A percentile compares a stretch with the other conserved stretches of the same genome.
Evolutionary conservation across 768 basidiomycete species (phyloP).

Genomic region (Podaxis sp.): DNA sequence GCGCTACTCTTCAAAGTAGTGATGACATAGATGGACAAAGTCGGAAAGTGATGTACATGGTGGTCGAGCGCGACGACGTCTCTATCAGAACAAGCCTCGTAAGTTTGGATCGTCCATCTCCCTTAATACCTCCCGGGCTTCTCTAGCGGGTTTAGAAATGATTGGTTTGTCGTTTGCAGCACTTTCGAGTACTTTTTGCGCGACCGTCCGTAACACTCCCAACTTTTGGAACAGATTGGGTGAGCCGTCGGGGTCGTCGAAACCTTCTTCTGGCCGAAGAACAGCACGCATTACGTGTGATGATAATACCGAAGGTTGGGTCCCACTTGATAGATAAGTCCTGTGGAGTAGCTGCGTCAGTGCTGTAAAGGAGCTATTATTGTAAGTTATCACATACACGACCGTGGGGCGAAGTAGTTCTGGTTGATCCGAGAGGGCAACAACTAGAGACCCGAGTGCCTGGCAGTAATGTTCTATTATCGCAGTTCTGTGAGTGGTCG

Average conservation of each 20-base stretch:
- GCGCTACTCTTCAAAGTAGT: too few species aligned
- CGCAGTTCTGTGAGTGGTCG: background rate
- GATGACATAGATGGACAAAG: too few species aligned
- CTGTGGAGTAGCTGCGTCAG: conserved; percentile 31
- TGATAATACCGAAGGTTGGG: conserved; percentile 60
- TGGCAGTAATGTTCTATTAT: conserved; percentile 65
- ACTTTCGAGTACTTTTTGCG: conserved; percentile 72
- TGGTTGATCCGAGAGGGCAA: conserved; percentile 59
- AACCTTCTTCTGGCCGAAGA: conserved; percentile 49
- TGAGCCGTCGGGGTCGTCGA: conserved; percentile 26
- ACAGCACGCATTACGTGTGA: conserved; percentile 61
- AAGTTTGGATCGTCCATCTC: conserved; percentile 41
- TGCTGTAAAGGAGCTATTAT: conserved; percentile 2
- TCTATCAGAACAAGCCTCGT: conserved; percentile 39
- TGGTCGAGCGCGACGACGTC: background rate
- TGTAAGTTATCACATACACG: conserved; percentile 43
- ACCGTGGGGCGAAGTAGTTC: conserved; percentile 66
- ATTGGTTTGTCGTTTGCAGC: conserved; percentile 65
- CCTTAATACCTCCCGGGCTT: conserved; percentile 72
- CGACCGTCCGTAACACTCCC: conserved; percentile 56
- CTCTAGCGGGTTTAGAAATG: conserved; percentile 77
- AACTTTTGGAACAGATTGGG: conserved; percentile 67
- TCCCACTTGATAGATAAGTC: conserved; percentile 62
- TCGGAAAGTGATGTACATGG: too few species aligned
- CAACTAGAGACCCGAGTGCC: conserved; percentile 61